Evolutionary conservation across 345 rosid species (phyloP).

Genomic region (Hibiscus mutabilis): DNA sequence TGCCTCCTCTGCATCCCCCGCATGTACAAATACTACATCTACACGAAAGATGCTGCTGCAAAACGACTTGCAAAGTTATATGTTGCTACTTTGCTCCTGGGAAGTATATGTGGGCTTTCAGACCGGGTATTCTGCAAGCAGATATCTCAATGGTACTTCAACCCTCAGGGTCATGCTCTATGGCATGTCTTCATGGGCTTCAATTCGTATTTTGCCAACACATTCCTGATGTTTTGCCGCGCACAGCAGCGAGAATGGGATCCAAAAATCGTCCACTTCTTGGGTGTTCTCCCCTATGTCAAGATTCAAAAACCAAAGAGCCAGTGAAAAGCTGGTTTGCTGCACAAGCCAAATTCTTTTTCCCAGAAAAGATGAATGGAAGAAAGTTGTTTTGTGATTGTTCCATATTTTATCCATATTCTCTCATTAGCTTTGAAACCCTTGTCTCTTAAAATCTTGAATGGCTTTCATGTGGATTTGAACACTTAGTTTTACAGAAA

Average conservation of each 20-base stretch:
- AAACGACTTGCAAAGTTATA: conserved; percentile 71
- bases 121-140: conserved; percentile 58
- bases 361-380: background rate
- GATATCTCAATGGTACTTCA: conserved; percentile 55
- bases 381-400: background rate
- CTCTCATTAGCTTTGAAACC: background rate
- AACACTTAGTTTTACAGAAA: background rate
- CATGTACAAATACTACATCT: conserved; percentile 92
- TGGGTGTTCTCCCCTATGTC: conserved; percentile 78
- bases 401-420: background rate
- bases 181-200: conserved; percentile 93
- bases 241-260: conserved; percentile 78
- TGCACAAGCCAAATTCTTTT: background rate
- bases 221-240: conserved; percentile 93
- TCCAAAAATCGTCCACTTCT: conserved; percentile 48
- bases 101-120: conserved; percentile 62
- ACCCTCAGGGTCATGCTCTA: conserved; percentile 90
- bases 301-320: conserved; percentile 69
- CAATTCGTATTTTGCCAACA: conserved; percentile 83
- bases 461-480: background rate
- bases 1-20: conserved; percentile 90
- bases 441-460: background rate
- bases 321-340: conserved; percentile 26
- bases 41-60: conserved; percentile 62
- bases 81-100: conserved; percentile 50